Base-by-base conservation (phyloP, 352 stramenopile species). In the Aphanomyces astaci region DNA sequence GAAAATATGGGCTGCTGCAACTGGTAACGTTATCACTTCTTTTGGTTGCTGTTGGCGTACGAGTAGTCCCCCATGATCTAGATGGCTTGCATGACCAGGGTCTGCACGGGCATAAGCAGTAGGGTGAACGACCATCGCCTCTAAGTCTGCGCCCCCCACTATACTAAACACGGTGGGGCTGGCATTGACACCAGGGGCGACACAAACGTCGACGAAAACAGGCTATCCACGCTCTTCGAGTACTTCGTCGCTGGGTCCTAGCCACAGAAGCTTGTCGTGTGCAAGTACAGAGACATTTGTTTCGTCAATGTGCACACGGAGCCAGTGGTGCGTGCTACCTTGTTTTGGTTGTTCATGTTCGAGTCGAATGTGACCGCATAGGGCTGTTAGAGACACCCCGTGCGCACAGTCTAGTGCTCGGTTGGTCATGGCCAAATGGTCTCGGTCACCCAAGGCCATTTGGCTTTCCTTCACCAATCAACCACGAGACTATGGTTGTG, bases 21-120 rank as follows among this genome's bases (percentile, higher is more conserved):
- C 3, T 60, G 68, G 55, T 83, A 82, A 72, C 81, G 89, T 31
- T 91, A 81, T 81, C 82, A 91, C 71, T 81, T 75, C 56, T 74
- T 36, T 70, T 87, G 79, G 25, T 81, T 59, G 10, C 82, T 79
- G 54, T 91, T 85, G 17, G 79, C 80, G 71, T 90, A 90, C 60
- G 81, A 75, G 33, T 84, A 80, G 66, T 90, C 82, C 0, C 82
- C 82, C 22, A 66, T 75, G 52, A 87, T 78, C 3, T 89, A 55
- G n/a, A 89, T 64, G 2, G 71, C 72, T 31, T 82, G 74, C 2
- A 76, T 76, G 49, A 70, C 60, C 24, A 76, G 77, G 27, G 72
- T 74, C 40, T 82, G 73, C 64, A 78, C 78, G 5, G 64, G 72
- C 65, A 77, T 80, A 39, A 48, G 54, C 45, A 76, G 68, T 57